Conservation (phyloP, 2,329 filamentous ascomycete species). For the Aschersonia sp. region DNA sequence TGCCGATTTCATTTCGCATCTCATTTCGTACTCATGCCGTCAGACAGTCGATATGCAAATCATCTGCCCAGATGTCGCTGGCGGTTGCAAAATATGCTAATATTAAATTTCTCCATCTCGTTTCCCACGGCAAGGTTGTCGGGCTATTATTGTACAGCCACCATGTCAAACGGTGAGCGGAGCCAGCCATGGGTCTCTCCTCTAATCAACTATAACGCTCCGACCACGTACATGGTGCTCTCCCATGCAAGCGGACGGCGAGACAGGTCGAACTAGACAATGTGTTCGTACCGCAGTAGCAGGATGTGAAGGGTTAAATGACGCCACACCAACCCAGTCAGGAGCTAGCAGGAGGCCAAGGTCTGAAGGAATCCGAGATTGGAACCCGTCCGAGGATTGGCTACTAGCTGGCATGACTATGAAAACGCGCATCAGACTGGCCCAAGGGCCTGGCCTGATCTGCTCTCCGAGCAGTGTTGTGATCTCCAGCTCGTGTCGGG, state of each 20-base stretch:
- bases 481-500: too few species aligned
- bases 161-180: not conserved
- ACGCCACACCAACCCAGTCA: too few species aligned
- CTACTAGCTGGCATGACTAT: too few species aligned
- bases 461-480: too few species aligned
- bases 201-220: not conserved
- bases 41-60: conserved; percentile 4
- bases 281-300: not conserved
- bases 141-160: not conserved
- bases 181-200: not conserved
- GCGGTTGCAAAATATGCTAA: not conserved
- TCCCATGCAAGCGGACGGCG: not conserved
- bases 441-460: too few species aligned
- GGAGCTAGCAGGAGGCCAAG: too few species aligned
- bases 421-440: too few species aligned
- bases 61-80: conserved; percentile 1
- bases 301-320: too few species aligned
- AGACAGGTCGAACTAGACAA: not conserved
- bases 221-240: too few species aligned
- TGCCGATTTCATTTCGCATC: conserved; percentile 6
- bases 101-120: not conserved
- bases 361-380: too few species aligned
- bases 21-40: conserved; percentile 6
- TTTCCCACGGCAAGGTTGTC: too few species aligned
- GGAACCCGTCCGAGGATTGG: too few species aligned